Percentiles rank a stretch among this genome's conserved stretches.
These are phyloP conservation scores for Jimgerdemannia flammicorona DNA, from an alignment of 192 early-diverging fungal species.

Conservation along the genomic window DNA sequence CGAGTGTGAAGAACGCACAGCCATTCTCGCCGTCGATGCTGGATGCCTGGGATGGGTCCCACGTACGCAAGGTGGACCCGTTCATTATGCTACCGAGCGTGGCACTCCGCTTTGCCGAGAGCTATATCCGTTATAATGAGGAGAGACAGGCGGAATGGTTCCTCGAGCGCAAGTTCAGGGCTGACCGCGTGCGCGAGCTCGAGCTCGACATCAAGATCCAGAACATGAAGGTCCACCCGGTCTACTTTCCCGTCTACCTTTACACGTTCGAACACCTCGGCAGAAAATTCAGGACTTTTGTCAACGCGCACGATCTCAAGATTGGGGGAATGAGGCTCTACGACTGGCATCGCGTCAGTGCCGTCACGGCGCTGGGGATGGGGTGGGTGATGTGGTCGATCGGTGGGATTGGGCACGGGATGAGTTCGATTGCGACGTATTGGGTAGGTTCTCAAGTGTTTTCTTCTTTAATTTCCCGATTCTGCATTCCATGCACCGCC, in stretches of 20 bases:
- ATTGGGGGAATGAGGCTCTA: constrained; percentile 43
- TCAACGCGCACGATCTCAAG: constrained; percentile 42
- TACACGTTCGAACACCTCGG: constrained; percentile 39
- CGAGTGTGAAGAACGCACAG: constrained; percentile 32
- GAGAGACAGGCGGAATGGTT: constrained; percentile 35
- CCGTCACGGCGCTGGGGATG: constrained; percentile 32
- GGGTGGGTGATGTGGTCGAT: constrained; percentile 17
- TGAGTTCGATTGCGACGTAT: constrained; percentile 24
- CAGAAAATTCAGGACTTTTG: constrained; percentile 45
- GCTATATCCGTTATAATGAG: constrained; percentile 38
- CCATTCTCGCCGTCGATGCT: constrained; percentile 32
- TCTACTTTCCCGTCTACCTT: constrained; percentile 47
- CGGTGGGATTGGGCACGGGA: constrained; percentile 27
- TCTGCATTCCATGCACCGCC: neutral
- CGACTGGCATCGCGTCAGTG: constrained; percentile 44
- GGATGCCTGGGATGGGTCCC: constrained; percentile 21
- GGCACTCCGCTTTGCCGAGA: constrained; percentile 38
- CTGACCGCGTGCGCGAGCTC: constrained; percentile 39
- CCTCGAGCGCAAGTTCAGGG: constrained; percentile 30
- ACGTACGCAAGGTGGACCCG: constrained; percentile 37
- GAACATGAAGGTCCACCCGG: constrained; percentile 36
- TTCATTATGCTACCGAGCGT: constrained; percentile 42
- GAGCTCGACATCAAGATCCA: constrained; percentile 36
- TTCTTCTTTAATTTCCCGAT: no score
- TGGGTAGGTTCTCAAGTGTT: constrained; percentile 24